phyloP scores from a whole-genome alignment of 331 rosid species.

The Quercus phellos region DNA sequence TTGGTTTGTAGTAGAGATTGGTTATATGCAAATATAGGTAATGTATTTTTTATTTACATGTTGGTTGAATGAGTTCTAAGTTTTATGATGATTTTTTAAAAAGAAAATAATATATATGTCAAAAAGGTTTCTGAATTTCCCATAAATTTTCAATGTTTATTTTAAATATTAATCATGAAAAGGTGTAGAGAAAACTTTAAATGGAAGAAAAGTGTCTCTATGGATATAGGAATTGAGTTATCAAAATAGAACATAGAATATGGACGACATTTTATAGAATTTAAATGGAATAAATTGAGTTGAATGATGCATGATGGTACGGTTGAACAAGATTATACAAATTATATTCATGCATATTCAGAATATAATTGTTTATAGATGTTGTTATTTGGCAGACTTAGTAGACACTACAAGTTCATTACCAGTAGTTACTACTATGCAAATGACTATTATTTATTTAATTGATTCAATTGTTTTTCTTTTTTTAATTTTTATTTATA shows the following conservation, averaged over 20 bases:
- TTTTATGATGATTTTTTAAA: no score
- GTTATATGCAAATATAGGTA: no score
- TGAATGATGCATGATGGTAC: background rate
- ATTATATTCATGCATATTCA: background rate
- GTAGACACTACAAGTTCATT: background rate
- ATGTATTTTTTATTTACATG: no score
- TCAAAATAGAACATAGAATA: background rate
- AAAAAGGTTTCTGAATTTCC: background rate
- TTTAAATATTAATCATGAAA: background rate
- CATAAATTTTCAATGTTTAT: background rate
- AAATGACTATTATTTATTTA: no score
- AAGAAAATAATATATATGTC: no score
- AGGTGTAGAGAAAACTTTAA: background rate
- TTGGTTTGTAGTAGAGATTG: no score
- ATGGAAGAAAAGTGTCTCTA: background rate
- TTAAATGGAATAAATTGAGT: background rate
- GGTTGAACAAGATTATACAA: background rate
- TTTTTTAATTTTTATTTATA: no score
- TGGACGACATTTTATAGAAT: background rate
- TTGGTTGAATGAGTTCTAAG: no score
- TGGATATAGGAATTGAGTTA: conserved; percentile 12
- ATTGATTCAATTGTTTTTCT: no score
- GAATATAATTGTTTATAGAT: background rate
- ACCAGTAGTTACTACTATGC: no score
- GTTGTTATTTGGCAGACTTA: background rate